Evolutionary conservation across 257 asterid genomes (phyloP).

Genomic region (Capsicum rhomboideum): DNA sequence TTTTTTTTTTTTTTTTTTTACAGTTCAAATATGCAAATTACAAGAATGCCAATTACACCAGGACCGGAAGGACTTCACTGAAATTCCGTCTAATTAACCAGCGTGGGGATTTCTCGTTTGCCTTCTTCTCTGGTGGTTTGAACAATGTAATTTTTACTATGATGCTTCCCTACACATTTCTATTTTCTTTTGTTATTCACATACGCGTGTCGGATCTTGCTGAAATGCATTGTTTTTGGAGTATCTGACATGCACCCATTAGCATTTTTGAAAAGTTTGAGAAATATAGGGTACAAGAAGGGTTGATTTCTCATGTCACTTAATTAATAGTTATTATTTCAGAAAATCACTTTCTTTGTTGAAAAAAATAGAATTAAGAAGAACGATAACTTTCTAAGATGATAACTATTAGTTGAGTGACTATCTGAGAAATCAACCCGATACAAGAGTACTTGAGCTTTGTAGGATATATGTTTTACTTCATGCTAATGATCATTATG

Average conservation of each 20-base stretch:
- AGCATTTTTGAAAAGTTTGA: neutral
- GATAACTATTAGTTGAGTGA: no score
- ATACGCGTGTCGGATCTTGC: no score
- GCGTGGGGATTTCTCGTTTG: constrained; percentile 70
- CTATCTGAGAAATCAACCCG: no score
- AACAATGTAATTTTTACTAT: constrained; percentile 19
- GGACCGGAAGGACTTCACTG: constrained; percentile 24
- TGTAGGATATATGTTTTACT: neutral
- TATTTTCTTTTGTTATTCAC: no score
- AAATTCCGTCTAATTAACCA: constrained; percentile 47
- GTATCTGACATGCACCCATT: neutral
- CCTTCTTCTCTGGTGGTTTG: constrained; percentile 65
- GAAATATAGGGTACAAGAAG: neutral
- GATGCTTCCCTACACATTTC: no score
- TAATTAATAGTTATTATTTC: no score
- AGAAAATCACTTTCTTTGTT: no score
- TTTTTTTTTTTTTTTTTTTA: neutral
- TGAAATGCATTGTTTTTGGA: neutral
- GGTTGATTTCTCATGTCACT: no score
- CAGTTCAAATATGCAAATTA: constrained; percentile 48
- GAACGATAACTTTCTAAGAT: no score
- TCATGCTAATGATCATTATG: neutral
- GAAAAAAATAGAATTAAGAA: no score
- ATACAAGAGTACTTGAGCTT: neutral
- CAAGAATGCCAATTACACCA: constrained; percentile 21